Evolutionary conservation across 139 green algal genomes (phyloP), one percentile per base, ranked within the genome.

Genomic region (Chlorella sp.): DNA sequence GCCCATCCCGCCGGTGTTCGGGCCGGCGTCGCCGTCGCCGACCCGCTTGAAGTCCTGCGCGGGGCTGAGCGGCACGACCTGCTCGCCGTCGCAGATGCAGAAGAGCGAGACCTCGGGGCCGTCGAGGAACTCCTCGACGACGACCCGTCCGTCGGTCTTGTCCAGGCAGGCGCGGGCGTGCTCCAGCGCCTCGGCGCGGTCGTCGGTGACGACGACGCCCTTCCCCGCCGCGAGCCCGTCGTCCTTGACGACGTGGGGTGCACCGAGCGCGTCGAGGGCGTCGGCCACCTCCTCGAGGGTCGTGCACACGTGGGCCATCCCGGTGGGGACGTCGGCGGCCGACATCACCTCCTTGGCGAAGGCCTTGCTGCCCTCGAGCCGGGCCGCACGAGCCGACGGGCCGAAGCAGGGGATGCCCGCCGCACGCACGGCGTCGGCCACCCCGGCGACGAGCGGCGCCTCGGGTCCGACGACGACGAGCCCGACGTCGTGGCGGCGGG

Each of bases 1-100:
- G 34, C 95, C 95, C 95, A 99, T 99, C 77, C 95, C 95, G 23
- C 95, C 95, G 5, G 95, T 99, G 85, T 98, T 99, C 35, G 93
- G 93, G 0, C 95, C 95, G 0, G 86, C 96, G 84, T 99, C 95
- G 23, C 95, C 95, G 67, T 99, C 95, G 5, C 88, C 88, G 0
- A 95, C 91, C 4, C 90, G 83, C 81, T 99, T 98, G 83, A 98
- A 95, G 81, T 99, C 95, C 83, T 98, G 88, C 5, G 91, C 88
- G 5, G 86, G 85, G 1, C 73, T 81, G 26, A 97, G 82, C 4
- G 92, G 78, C 10, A 96, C 70, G 22, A 83, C 90, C 23, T 67
- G 83, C 34, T 83, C 77, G 0, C 95, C 95, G 67, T 98, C 93
- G 26, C 96, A 77, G 31, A 99, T 74, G 1, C 92, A 95, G 71